Conservation (phyloP, 202 grass and related monocot genomes). For the Bolboschoenoplectus hybrid region DNA sequence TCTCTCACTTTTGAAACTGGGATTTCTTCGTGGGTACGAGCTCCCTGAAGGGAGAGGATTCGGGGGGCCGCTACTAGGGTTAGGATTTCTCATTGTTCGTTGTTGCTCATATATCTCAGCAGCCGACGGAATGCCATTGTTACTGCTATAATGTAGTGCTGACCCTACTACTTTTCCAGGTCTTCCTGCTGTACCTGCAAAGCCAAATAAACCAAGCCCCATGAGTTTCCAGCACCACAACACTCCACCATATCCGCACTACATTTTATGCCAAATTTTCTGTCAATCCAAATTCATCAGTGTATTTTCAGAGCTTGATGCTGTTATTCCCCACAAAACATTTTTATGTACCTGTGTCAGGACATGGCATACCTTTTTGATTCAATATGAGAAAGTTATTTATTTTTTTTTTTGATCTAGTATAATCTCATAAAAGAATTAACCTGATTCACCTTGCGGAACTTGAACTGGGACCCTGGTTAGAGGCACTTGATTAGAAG, state of each 20-base stretch:
- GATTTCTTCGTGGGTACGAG: conserved; percentile 73
- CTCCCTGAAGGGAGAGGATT: conserved; percentile 56
- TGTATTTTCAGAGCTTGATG: not conserved
- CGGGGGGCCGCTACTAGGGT: conserved; percentile 40
- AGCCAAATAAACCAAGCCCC: conserved; percentile 34
- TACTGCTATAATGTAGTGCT: conserved; percentile 43
- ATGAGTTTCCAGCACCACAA: conserved; percentile 1
- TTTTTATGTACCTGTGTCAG: not conserved
- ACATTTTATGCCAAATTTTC: conserved; percentile 13
- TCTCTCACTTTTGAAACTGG: conserved; percentile 80
- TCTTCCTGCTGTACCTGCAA: conserved; percentile 53
- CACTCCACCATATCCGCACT: not conserved
- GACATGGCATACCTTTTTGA: conserved; percentile 3
- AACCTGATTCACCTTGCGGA: conserved; percentile 54
- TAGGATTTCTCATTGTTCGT: conserved; percentile 47
- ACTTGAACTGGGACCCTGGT: conserved; percentile 54
- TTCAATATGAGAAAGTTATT: conserved; percentile 12
- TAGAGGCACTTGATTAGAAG: conserved; percentile 45
- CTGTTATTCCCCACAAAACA: not conserved
- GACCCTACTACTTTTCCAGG: conserved; percentile 68
- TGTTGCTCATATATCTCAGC: conserved; percentile 67
- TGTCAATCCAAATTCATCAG: not conserved
- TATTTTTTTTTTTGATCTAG: conserved; percentile 1
- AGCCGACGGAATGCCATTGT: conserved; percentile 40
- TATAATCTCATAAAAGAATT: not conserved